Evolutionary conservation across 495 filamentous ascomycete species (phyloP).

Genomic region (Neurospora tetrasperma): DNA sequence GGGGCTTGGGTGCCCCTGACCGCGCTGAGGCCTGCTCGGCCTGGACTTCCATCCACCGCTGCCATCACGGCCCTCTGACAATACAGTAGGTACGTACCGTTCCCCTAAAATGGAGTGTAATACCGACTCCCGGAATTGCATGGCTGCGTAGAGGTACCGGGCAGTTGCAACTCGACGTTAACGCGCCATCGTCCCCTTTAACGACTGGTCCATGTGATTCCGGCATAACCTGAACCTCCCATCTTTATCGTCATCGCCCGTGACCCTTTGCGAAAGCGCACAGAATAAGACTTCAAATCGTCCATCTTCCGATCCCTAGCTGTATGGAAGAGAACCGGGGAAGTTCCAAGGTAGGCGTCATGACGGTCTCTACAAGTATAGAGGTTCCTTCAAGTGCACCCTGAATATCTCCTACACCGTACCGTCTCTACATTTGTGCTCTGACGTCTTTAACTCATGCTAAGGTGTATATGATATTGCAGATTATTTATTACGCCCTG

Average conservation of each 20-base stretch:
- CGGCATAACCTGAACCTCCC: constrained; percentile 7
- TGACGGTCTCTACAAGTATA: background rate
- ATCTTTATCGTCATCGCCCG: background rate
- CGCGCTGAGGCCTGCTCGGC: background rate
- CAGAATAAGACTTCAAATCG: background rate
- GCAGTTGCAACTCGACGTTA: background rate
- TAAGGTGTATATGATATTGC: background rate
- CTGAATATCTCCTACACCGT: background rate
- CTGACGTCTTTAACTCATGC: background rate
- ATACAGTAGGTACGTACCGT: background rate
- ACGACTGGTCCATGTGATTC: background rate
- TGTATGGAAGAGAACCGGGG: background rate
- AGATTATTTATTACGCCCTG: background rate
- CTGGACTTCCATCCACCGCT: background rate
- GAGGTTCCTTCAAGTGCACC: background rate
- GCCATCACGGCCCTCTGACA: background rate
- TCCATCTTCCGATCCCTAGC: background rate
- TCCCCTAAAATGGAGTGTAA: background rate
- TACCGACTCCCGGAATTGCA: too few relatives aligned
- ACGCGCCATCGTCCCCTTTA: background rate
- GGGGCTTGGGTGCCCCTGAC: background rate
- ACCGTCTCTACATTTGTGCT: background rate
- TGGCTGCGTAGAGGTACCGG: background rate
- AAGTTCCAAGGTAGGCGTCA: background rate
- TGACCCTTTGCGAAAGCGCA: background rate